Conservation (phyloP, 2,329 filamentous ascomycete species). For the Tolypocladium paradoxum region DNA sequence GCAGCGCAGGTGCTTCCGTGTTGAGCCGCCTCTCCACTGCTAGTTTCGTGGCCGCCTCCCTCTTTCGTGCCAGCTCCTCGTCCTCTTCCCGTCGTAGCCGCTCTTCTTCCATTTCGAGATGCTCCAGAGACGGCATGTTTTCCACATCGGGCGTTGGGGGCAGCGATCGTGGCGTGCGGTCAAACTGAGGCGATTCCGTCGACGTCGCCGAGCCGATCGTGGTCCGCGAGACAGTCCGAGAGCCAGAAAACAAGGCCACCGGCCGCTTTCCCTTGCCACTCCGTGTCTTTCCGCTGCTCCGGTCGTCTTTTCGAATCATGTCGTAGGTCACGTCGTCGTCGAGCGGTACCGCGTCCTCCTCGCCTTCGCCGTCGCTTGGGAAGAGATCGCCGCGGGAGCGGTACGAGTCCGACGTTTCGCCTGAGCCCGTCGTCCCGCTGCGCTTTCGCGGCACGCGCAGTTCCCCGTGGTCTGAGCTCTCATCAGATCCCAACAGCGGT, state of each 20-base stretch:
- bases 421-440: conserved; percentile 70
- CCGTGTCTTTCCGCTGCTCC: conserved; percentile 46
- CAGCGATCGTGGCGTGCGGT: conserved; percentile 16
- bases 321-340: conserved; percentile 87
- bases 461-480: conserved; percentile 18
- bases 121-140: conserved; percentile 34
- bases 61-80: conserved; percentile 39
- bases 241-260: conserved; percentile 21
- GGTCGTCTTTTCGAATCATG: conserved; percentile 66
- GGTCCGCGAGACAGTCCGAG: conserved; percentile 47
- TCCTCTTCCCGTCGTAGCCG: conserved; percentile 40
- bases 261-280: conserved; percentile 50
- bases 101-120: conserved; percentile 43
- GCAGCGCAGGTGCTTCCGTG: conserved; percentile 7
- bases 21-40: conserved; percentile 38
- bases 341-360: conserved; percentile 86
- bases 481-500: conserved; percentile 47
- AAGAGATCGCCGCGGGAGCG: conserved; percentile 85
- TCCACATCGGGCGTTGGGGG: conserved; percentile 25
- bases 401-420: conserved; percentile 73
- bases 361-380: conserved; percentile 73
- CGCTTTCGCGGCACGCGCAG: conserved; percentile 37
- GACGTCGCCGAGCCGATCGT: conserved; percentile 38
- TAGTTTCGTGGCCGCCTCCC: conserved; percentile 39
- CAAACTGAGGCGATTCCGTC: conserved; percentile 16